Conservation (phyloP, 2,329 filamentous ascomycete species). For the Fusarium zealandicum region DNA sequence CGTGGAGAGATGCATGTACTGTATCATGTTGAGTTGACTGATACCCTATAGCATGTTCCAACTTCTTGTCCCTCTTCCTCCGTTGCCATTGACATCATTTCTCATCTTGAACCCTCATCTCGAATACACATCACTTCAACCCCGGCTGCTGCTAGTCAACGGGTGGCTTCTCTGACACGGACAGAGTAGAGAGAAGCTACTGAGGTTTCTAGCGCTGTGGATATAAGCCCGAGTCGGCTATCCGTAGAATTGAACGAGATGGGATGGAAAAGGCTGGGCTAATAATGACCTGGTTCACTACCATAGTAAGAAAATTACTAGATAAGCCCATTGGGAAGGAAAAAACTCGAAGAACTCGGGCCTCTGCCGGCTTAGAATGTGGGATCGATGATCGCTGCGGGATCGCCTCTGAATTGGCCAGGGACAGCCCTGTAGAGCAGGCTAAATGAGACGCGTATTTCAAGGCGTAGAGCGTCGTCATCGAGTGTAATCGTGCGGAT, state of each 20-base stretch:
- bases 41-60: neutral
- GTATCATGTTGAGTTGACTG: neutral
- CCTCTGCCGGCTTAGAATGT: constrained; percentile 2
- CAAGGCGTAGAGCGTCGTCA: constrained; percentile 33
- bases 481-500: constrained; percentile 22
- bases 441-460: constrained; percentile 12
- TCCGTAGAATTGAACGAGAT: too few species aligned
- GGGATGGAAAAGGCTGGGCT: constrained; percentile 12
- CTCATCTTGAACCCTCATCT: neutral
- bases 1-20: constrained; percentile 2
- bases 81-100: neutral
- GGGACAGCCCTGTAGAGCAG: constrained; percentile 15
- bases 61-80: constrained; percentile 4
- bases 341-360: constrained; percentile 9
- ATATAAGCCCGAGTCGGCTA: constrained; percentile 10
- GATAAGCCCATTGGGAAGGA: neutral
- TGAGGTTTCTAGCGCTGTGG: constrained; percentile 9
- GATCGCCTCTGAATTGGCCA: constrained; percentile 16
- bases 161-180: constrained; percentile 31
- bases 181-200: neutral
- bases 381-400: constrained; percentile 27
- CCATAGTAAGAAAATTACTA: constrained; percentile 9
- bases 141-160: constrained; percentile 15
- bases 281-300: neutral
- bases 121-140: neutral